Conservation (phyloP, 495 filamentous ascomycete species). For the Aspergillus funiculosus region DNA sequence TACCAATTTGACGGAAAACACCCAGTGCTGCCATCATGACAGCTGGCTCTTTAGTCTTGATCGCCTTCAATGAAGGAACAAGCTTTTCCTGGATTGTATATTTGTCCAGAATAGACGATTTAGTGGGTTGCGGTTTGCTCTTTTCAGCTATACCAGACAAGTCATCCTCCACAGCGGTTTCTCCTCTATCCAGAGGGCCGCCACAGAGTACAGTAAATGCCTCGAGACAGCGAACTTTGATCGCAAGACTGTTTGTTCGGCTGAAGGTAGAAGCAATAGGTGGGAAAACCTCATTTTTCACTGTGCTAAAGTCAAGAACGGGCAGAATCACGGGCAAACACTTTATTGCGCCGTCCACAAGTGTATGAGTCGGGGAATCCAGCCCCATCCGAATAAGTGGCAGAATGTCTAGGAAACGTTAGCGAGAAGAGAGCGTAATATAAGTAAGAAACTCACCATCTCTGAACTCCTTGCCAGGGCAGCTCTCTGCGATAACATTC, state of each 20-base stretch:
- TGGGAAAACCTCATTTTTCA: conserved; percentile 93
- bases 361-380: conserved; percentile 79
- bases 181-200: conserved; percentile 44
- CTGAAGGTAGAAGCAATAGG: conserved; percentile 83
- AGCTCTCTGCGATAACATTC: conserved; percentile 65
- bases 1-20: conserved; percentile 77
- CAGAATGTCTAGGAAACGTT: conserved; percentile 59
- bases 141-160: conserved; percentile 57
- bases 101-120: conserved; percentile 81
- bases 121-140: conserved; percentile 48
- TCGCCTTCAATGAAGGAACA: conserved; percentile 79
- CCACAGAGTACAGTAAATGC: conserved; percentile 88
- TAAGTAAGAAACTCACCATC: conserved; percentile 53
- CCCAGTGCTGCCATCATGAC: conserved; percentile 93
- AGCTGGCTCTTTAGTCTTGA: conserved; percentile 95
- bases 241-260: conserved; percentile 83
- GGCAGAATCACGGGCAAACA: conserved; percentile 68
- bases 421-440: not conserved
- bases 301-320: conserved; percentile 86
- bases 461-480: conserved; percentile 87
- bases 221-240: conserved; percentile 87
- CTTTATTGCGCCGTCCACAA: conserved; percentile 78
- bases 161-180: conserved; percentile 51
- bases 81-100: conserved; percentile 97
- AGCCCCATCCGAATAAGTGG: conserved; percentile 76